Conservation (phyloP, 108 stramenopile genomes). For the Skeletonema costatum region DNA sequence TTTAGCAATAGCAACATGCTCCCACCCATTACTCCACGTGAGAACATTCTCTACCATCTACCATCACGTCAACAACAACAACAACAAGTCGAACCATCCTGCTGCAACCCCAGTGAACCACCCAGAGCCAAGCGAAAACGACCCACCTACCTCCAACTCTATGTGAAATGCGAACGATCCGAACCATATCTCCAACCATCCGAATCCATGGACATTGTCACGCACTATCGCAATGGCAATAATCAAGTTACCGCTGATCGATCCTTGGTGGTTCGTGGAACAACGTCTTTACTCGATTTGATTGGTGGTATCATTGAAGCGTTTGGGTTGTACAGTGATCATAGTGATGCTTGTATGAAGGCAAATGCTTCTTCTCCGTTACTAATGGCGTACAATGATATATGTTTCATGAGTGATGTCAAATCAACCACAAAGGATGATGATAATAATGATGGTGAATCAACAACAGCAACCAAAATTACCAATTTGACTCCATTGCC, state of each 20-base stretch:
- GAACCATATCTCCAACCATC: slow-evolving; percentile 34
- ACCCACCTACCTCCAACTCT: slow-evolving; percentile 37
- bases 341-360: neutral
- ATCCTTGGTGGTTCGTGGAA: slow-evolving; percentile 40
- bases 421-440: slow-evolving; percentile 17
- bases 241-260: slow-evolving; percentile 39
- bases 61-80: neutral
- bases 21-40: neutral
- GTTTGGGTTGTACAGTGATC: slow-evolving; percentile 30
- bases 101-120: neutral
- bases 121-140: slow-evolving; percentile 11
- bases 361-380: neutral
- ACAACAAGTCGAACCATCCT: neutral
- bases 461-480: neutral
- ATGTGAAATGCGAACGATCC: slow-evolving; percentile 45
- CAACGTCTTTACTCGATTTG: slow-evolving; percentile 32
- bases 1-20: neutral
- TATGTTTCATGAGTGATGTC: slow-evolving; percentile 42
- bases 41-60: neutral
- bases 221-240: slow-evolving; percentile 30
- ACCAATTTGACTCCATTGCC: slow-evolving; percentile 39
- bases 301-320: slow-evolving; percentile 15
- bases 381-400: slow-evolving; percentile 24
- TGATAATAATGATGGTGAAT: neutral
- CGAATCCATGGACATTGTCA: slow-evolving; percentile 36